Percentiles rank a stretch among this genome's conserved stretches.
phyloP scores from a whole-genome alignment of 345 rosid species.

The Arabidopsis suecica region DNA sequence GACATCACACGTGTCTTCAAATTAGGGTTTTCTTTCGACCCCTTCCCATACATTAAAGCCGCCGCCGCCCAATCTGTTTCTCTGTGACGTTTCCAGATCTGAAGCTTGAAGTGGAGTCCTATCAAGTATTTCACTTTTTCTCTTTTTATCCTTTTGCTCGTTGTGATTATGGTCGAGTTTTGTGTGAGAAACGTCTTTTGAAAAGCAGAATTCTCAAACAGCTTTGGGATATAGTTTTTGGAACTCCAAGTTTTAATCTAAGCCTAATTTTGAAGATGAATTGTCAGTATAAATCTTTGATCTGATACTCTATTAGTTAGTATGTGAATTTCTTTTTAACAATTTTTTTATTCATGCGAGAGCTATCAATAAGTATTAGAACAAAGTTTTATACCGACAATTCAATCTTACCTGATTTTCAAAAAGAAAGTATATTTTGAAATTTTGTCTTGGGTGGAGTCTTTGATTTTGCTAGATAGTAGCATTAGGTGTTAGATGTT shows the following conservation, averaged over 20 bases:
- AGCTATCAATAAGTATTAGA: neutral
- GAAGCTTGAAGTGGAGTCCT: neutral
- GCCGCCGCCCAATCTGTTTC: neutral
- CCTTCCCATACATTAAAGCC: neutral
- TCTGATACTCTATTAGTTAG: neutral
- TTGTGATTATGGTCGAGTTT: too few species aligned
- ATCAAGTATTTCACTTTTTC: neutral
- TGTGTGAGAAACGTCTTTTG: too few species aligned
- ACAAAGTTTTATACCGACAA: conserved; percentile 20
- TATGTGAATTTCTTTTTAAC: neutral
- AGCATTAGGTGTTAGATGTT: neutral
- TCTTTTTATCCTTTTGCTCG: neutral
- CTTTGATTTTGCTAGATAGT: neutral
- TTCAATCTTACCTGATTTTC: neutral
- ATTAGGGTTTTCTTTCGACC: neutral
- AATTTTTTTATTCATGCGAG: neutral
- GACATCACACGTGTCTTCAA: neutral
- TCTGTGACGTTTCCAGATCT: neutral
- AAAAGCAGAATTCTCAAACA: too few species aligned
- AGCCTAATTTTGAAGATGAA: neutral
- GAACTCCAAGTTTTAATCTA: neutral
- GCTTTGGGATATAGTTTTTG: neutral
- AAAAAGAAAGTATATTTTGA: neutral
- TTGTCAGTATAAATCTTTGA: conserved; percentile 34
- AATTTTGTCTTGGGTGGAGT: neutral